Conservation (phyloP, 108 stramenopile genomes). For the Pseudonitzschia multiseries region DNA sequence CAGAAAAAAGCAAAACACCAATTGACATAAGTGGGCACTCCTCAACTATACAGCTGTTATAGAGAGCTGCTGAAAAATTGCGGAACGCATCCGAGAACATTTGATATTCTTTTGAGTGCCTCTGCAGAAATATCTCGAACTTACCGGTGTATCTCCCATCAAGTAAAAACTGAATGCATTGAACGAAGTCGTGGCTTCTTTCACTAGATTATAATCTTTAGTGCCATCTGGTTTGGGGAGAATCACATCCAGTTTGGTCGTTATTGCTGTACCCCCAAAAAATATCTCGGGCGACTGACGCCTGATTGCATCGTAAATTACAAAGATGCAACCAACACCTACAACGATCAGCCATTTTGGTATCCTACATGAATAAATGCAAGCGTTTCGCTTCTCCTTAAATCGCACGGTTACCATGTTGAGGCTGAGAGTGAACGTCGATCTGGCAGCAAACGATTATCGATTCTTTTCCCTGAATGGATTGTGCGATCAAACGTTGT, state of each 20-base stretch:
- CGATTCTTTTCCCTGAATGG: too few relatives aligned
- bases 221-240: slow-evolving; percentile 3
- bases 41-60: too few relatives aligned
- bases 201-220: slow-evolving; percentile 11
- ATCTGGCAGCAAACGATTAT: too few relatives aligned
- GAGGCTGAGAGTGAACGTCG: not conserved
- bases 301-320: not conserved
- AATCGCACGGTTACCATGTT: not conserved
- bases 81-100: not conserved
- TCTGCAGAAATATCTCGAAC: not conserved
- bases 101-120: not conserved
- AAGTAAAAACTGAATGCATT: slow-evolving; percentile 14
- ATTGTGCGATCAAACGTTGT: too few relatives aligned
- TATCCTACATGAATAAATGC: not conserved
- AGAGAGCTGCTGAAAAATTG: not conserved
- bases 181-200: slow-evolving; percentile 8
- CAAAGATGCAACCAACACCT: not conserved
- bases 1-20: not conserved
- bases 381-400: not conserved
- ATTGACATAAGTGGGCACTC: too few relatives aligned
- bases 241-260: not conserved
- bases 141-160: slow-evolving; percentile 24
- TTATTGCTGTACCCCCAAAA: not conserved
- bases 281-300: not conserved
- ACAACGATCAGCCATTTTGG: not conserved